These are phyloP conservation scores for Uronychia binucleata DNA, from an alignment of 73 alveolate genomes.

Conservation along the genomic window DNA sequence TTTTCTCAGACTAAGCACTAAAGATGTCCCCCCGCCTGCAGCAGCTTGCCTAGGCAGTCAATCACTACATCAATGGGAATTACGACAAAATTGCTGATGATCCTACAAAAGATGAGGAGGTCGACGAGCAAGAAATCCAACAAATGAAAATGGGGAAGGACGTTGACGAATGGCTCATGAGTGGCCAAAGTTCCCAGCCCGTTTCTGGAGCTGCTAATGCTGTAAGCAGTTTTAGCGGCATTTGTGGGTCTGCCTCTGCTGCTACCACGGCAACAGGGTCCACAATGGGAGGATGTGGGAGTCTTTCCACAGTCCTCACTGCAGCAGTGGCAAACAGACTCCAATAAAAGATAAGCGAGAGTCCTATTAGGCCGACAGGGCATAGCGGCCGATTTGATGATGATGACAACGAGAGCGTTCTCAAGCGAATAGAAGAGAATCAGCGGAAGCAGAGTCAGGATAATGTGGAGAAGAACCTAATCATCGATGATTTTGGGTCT, in stretches of 20 bases:
- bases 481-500: slow-evolving; percentile 5
- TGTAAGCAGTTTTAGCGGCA: too few species aligned
- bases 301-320: background rate
- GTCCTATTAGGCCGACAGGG: background rate
- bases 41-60: slow-evolving; percentile 11
- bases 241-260: background rate
- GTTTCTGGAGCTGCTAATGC: background rate
- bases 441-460: background rate
- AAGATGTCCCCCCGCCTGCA: slow-evolving; percentile 1
- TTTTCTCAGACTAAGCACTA: background rate
- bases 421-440: background rate
- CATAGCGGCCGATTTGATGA: background rate
- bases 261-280: background rate
- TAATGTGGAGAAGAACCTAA: background rate
- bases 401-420: background rate
- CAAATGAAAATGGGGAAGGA: background rate
- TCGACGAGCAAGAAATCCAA: background rate
- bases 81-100: slow-evolving; percentile 12
- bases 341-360: background rate
- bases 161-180: slow-evolving; percentile 18
- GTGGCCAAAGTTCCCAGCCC: background rate
- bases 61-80: slow-evolving; percentile 29
- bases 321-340: background rate
- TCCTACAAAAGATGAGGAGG: slow-evolving; percentile 6
- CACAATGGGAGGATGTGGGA: background rate